Conservation (phyloP, 345 rosid genomes). For the Bretschneidera sinensis region DNA sequence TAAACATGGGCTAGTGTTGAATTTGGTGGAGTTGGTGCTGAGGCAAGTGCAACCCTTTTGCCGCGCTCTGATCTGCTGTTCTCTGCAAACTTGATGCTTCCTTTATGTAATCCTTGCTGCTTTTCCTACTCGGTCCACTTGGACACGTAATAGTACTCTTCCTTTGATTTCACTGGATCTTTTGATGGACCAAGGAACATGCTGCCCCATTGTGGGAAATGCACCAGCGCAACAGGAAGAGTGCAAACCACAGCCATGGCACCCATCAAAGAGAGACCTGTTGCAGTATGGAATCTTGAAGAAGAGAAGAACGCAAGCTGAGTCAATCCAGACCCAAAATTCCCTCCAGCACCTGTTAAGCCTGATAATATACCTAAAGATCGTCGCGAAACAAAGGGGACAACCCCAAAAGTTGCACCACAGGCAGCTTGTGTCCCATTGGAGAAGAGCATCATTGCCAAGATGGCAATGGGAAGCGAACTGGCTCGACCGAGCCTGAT, state of each 20-base stretch:
- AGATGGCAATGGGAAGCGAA: constrained; percentile 57
- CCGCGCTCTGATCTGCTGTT: constrained; percentile 76
- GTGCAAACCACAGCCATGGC: constrained; percentile 62
- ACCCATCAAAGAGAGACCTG: constrained; percentile 64
- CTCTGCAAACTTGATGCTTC: constrained; percentile 67
- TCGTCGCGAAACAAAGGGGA: constrained; percentile 68
- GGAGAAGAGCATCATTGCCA: constrained; percentile 75
- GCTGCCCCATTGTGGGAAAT: constrained; percentile 85
- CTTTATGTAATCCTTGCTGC: constrained; percentile 46
- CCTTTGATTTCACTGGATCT: constrained; percentile 36
- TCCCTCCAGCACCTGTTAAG: constrained; percentile 70
- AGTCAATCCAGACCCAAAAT: constrained; percentile 76
- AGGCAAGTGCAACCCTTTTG: constrained; percentile 32
- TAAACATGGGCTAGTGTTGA: constrained; percentile 47
- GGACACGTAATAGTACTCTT: constrained; percentile 48
- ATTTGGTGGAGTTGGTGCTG: constrained; percentile 42
- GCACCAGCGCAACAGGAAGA: constrained; percentile 52
- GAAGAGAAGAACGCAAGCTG: constrained; percentile 62
- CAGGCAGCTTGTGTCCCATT: constrained; percentile 82
- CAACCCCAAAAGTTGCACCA: constrained; percentile 73
- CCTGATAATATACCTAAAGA: constrained; percentile 80
- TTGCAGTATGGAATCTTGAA: constrained; percentile 42
- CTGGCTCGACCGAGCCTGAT: constrained; percentile 67
- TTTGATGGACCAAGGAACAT: constrained; percentile 60
- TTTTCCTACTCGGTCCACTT: constrained; percentile 76